These are phyloP conservation scores for Beauveria asiatica DNA, from an alignment of 2,329 filamentous ascomycete genomes.

Conservation along the genomic window DNA sequence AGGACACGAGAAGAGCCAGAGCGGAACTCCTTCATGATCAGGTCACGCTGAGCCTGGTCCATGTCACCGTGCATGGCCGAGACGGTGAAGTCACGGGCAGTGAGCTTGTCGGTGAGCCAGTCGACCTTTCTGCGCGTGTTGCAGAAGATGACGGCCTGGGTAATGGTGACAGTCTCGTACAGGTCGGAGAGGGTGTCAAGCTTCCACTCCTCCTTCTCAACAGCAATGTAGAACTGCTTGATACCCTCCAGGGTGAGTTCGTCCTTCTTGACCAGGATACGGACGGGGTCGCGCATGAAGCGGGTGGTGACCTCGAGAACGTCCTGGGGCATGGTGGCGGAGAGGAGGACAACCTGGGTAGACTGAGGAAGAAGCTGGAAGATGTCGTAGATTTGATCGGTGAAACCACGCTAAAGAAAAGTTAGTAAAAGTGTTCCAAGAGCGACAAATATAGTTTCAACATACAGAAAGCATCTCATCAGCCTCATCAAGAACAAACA, in stretches of 20 bases:
- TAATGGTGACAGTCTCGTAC: slow-evolving; percentile 99
- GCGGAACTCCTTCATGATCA: slow-evolving; percentile 99
- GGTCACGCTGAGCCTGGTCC: slow-evolving; percentile 94
- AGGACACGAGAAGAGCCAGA: slow-evolving; percentile 97
- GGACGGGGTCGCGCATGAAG: slow-evolving; percentile 99
- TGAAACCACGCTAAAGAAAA: slow-evolving; percentile 74
- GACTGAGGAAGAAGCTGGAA: slow-evolving; percentile 98
- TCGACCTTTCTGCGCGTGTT: slow-evolving; percentile 99
- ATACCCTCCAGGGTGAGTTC: slow-evolving; percentile 99
- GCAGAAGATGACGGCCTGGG: slow-evolving; percentile 99
- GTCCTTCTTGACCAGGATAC: slow-evolving; percentile 99
- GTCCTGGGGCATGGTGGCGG: slow-evolving; percentile 97
- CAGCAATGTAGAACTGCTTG: slow-evolving; percentile 99
- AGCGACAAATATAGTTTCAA: neutral
- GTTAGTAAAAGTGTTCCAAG: slow-evolving; percentile 24
- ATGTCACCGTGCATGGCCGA: slow-evolving; percentile 99
- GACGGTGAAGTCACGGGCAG: slow-evolving; percentile 96
- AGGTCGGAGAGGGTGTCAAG: slow-evolving; percentile 97
- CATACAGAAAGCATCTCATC: slow-evolving; percentile 95
- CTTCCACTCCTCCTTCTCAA: slow-evolving; percentile 99
- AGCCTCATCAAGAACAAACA: slow-evolving; percentile 98
- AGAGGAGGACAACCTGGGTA: slow-evolving; percentile 96
- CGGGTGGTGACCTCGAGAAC: slow-evolving; percentile 99
- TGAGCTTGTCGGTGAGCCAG: slow-evolving; percentile 99
- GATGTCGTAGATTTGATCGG: slow-evolving; percentile 99